Conservation (phyloP, 1,284 basidiomycete species). For the Apiotrichum siamense region DNA sequence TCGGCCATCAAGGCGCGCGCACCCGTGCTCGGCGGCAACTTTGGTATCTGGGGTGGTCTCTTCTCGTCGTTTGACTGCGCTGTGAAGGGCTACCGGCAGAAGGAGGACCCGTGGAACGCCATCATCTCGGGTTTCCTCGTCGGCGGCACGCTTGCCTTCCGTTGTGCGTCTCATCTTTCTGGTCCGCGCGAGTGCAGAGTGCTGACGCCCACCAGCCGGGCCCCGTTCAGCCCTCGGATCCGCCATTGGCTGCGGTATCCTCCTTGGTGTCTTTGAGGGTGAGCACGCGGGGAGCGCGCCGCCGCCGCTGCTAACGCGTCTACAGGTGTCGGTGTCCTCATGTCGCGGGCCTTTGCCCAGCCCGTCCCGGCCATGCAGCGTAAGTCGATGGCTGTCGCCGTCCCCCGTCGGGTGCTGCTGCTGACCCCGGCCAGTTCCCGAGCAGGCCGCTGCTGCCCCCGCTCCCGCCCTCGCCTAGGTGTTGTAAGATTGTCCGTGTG, state of each 20-base stretch:
- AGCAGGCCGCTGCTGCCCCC: conserved; percentile 27
- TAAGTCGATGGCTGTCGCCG: conserved; percentile 14
- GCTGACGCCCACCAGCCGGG: conserved; percentile 58
- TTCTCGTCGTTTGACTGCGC: conserved; percentile 97
- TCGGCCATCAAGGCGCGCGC: conserved; percentile 97
- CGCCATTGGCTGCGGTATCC: conserved; percentile 91
- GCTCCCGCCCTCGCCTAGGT: conserved; percentile 26
- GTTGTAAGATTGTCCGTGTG: conserved; percentile 9
- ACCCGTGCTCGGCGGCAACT: conserved; percentile 95
- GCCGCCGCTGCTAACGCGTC: neutral
- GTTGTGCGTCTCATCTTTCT: too few species aligned
- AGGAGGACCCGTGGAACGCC: conserved; percentile 99
- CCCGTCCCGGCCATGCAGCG: conserved; percentile 45
- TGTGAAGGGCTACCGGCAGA: conserved; percentile 93
- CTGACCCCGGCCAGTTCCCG: conserved; percentile 28
- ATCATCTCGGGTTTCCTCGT: conserved; percentile 98
- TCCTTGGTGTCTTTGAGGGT: conserved; percentile 86
- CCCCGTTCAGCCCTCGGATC: conserved; percentile 83
- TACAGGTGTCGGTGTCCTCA: conserved; percentile 43
- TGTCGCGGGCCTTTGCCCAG: conserved; percentile 45
- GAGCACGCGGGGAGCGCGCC: neutral
- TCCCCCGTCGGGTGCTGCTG: neutral
- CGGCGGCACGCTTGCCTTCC: conserved; percentile 87
- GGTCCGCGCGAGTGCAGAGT: conserved; percentile 52
- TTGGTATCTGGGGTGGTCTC: conserved; percentile 97